Conservation (phyloP, 2,329 filamentous ascomycete species). For the Fusarium verticillioides region DNA sequence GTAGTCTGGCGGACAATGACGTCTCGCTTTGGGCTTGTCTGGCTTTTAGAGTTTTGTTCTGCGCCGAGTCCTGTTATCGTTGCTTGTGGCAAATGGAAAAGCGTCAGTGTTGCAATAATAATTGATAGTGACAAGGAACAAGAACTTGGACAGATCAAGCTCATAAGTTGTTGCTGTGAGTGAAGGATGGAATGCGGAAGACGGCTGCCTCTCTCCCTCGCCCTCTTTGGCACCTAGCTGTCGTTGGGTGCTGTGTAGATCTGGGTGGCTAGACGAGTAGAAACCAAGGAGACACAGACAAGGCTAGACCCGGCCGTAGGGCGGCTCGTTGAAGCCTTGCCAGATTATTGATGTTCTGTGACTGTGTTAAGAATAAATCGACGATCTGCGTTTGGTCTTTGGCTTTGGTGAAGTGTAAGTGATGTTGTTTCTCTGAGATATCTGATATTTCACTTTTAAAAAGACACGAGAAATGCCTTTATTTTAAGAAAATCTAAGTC, state of each 20-base stretch:
- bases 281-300: neutral
- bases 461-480: neutral
- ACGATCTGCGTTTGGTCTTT: neutral
- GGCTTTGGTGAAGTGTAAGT: neutral
- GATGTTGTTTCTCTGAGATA: neutral
- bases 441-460: neutral
- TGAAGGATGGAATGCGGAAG: neutral
- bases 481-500: neutral
- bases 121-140: conserved; percentile 9
- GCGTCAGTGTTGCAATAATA: conserved; percentile 1
- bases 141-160: neutral
- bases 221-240: neutral
- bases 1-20: conserved; percentile 37
- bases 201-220: neutral
- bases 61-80: conserved; percentile 29
- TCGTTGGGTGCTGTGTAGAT: conserved; percentile 4
- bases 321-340: neutral
- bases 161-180: neutral
- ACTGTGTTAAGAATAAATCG: neutral
- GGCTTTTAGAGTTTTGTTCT: conserved; percentile 6
- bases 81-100: conserved; percentile 33
- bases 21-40: conserved; percentile 22
- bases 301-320: neutral
- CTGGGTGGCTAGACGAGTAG: neutral
- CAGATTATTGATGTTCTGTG: neutral